These are phyloP conservation scores for Flammula alnicola DNA, from an alignment of 1,284 basidiomycete species.

Conservation along the genomic window DNA sequence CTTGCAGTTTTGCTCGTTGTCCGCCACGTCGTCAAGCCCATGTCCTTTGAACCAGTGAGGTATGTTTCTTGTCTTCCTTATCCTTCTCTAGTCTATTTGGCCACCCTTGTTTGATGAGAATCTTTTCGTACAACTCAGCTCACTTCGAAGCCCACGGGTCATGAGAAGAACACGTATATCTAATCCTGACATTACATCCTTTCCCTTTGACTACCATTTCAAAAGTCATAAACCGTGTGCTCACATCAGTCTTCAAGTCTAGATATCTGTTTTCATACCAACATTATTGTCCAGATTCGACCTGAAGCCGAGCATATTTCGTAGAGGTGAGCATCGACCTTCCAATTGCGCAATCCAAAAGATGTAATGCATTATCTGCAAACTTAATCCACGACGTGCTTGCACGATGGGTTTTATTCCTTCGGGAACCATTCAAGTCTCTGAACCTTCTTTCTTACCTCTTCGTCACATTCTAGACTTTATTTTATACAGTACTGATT, in stretches of 20 bases:
- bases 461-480: background rate
- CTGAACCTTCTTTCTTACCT: conserved; percentile 45
- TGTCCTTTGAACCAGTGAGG: conserved; percentile 8
- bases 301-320: background rate
- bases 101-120: conserved; percentile 47
- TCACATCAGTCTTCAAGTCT: conserved; percentile 11
- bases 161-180: conserved; percentile 57
- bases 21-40: conserved; percentile 3
- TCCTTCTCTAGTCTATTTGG: background rate
- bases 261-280: background rate
- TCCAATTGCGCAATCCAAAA: conserved; percentile 17
- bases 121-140: conserved; percentile 60
- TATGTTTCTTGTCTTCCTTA: conserved; percentile 15
- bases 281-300: background rate
- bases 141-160: conserved; percentile 58
- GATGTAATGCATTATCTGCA: conserved; percentile 58
- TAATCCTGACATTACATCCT: conserved; percentile 38
- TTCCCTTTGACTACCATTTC: background rate
- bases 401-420: conserved; percentile 61
- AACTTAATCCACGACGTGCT: conserved; percentile 52
- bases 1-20: conserved; percentile 6
- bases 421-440: conserved; percentile 81
- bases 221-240: background rate
- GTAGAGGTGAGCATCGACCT: conserved; percentile 15
- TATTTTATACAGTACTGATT: too few species aligned